Evolutionary conservation across 306 rosid species (phyloP).

Genomic region (Trifolium repens): DNA sequence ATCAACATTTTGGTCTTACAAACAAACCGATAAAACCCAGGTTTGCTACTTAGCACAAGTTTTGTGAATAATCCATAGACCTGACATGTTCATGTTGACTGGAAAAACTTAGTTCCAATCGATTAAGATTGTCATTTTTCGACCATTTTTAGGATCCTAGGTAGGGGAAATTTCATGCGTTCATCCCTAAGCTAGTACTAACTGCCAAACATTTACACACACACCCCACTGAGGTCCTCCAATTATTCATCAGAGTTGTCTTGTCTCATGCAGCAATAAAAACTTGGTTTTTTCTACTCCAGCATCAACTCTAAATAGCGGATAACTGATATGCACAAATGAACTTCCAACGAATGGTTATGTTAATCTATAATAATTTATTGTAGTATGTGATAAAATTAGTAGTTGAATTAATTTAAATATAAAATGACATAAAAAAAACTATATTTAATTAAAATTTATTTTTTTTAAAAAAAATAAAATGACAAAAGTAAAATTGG

Average conservation of each 20-base stretch:
- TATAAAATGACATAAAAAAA: no score
- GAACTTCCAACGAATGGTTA: no score
- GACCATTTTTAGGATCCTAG: constrained; percentile 18
- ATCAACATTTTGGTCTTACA: constrained; percentile 34
- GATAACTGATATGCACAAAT: no score
- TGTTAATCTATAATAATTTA: no score
- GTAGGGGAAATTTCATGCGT: constrained; percentile 20
- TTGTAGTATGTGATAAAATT: no score
- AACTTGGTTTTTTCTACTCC: no score
- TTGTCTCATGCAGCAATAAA: not conserved
- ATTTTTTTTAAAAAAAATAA: no score
- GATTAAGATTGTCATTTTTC: constrained; percentile 41
- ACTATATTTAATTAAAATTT: no score
- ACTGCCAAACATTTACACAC: not conserved
- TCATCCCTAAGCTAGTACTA: constrained; percentile 21
- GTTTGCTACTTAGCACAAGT: constrained; percentile 11
- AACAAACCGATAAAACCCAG: constrained; percentile 58
- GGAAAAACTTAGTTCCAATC: constrained; percentile 47
- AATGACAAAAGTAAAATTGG: no score
- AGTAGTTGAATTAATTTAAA: no score
- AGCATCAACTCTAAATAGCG: no score
- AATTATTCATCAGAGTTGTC: not conserved
- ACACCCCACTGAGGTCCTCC: not conserved
- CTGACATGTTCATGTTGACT: constrained; percentile 10
- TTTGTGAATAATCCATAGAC: constrained; percentile 15